Base-by-base conservation (phyloP, 352 stramenopile genomes). In the Ophiocytium majus region DNA sequence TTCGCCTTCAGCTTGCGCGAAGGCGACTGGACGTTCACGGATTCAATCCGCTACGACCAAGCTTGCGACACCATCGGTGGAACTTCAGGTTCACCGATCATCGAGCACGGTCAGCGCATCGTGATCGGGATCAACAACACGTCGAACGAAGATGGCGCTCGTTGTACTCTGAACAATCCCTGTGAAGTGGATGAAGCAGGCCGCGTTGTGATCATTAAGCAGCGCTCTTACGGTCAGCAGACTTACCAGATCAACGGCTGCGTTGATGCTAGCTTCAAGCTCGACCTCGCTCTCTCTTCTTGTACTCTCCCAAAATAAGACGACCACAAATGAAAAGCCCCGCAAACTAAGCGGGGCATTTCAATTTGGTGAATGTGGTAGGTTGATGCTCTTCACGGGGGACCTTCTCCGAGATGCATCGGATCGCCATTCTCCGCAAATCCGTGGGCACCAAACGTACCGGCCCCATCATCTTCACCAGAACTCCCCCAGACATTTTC, bases 81-180 rank as follows among this genome's bases (percentile, higher is more conserved):
- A 71, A 71, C 57, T 71, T 71, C 57, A 23, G 57, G 57, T 71
- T 71, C 57, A 71, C 57, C 57, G 28, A 23, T 71, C 28, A 71
- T 71, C 57, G 57, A 23, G 23, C 57, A 23, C 57, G 57, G 57
- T 23, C 23, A 23, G 28, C 23, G 28, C 23, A 71, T 28, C 23
- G 57, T 71, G 57, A 71, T 71, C 57, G 57, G 57, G 28, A 71
- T 71, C 57, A 71, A 71, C 57, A 71, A 71, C 28, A 71, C 57
- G 28, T 71, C 57, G 28, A 71, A 71, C 57, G 57, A 71, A 71
- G 23, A 23, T 23, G 57, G 57, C 57, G 57, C 23, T 23, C 23
- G 19, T 71, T 71, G 57, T 71, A 71, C 57, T 28, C 57, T 71
- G 19, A 71, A 71, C 57, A 71, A 71, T 71, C 57, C 57, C 23